These are phyloP conservation scores for Pythium sukuiense DNA, from an alignment of 352 stramenopile species.

Conservation along the genomic window DNA sequence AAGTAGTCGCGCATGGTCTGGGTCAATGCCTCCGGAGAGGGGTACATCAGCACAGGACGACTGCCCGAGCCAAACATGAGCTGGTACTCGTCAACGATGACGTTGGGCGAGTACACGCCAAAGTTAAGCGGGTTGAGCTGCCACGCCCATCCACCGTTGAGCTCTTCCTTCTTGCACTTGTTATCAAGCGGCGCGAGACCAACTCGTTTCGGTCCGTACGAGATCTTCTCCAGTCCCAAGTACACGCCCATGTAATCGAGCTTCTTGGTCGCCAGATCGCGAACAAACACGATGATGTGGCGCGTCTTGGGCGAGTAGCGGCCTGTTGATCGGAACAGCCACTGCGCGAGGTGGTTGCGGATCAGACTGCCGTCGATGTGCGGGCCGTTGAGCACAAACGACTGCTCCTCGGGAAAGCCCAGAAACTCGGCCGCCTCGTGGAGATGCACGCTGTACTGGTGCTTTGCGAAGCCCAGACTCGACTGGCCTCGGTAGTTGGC, in stretches of 20 bases:
- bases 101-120: constrained; percentile 68
- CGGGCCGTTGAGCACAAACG: constrained; percentile 75
- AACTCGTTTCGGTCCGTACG: constrained; percentile 66
- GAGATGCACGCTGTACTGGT: constrained; percentile 75
- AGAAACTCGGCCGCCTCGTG: constrained; percentile 42
- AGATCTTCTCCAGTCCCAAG: constrained; percentile 69
- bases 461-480: constrained; percentile 75
- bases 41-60: constrained; percentile 57
- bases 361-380: constrained; percentile 71
- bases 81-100: constrained; percentile 72
- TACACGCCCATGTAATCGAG: constrained; percentile 64
- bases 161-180: constrained; percentile 38
- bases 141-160: constrained; percentile 79
- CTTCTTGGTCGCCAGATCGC: constrained; percentile 23
- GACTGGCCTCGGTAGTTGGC: constrained; percentile 77
- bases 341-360: constrained; percentile 81
- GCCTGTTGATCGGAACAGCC: constrained; percentile 62
- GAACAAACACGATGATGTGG: constrained; percentile 65
- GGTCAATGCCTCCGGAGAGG: constrained; percentile 42
- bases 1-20: constrained; percentile 79
- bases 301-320: constrained; percentile 66
- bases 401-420: constrained; percentile 55
- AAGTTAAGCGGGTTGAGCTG: constrained; percentile 69
- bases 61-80: constrained; percentile 74
- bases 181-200: constrained; percentile 50